Conservation (phyloP, 176 grass and related monocot genomes). For the Typha latifolia region DNA sequence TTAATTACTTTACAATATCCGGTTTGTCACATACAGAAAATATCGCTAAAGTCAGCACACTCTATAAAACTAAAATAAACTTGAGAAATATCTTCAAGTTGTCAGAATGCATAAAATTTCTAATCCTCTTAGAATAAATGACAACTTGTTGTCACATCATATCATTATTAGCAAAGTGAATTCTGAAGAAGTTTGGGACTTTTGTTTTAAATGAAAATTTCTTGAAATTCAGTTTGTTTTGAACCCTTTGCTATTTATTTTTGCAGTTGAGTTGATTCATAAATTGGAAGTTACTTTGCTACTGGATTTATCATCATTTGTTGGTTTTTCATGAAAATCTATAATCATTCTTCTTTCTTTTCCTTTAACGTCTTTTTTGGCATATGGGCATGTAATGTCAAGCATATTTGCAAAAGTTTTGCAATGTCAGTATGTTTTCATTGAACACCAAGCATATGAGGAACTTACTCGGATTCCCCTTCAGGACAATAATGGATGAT, state of each 20-base stretch:
- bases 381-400: background rate
- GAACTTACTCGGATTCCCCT: slow-evolving; percentile 98
- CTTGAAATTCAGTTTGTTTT: too few species aligned
- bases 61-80: too few species aligned
- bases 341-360: background rate
- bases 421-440: background rate
- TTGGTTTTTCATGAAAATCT: background rate
- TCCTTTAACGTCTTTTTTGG: background rate
- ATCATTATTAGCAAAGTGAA: background rate
- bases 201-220: too few species aligned
- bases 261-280: too few species aligned
- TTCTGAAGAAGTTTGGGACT: too few species aligned
- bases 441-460: slow-evolving; percentile 45
- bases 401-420: background rate
- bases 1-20: too few species aligned
- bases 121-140: background rate
- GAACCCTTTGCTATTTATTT: too few species aligned
- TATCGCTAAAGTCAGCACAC: too few species aligned
- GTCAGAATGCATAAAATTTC: background rate
- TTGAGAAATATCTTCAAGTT: too few species aligned
- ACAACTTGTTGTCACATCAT: background rate
- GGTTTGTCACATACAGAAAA: too few species aligned
- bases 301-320: too few species aligned
- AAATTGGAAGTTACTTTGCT: too few species aligned
- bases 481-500: slow-evolving; percentile 89